Conservation (phyloP, 2,329 filamentous ascomycete species). For the Ascochyta rabiei region DNA sequence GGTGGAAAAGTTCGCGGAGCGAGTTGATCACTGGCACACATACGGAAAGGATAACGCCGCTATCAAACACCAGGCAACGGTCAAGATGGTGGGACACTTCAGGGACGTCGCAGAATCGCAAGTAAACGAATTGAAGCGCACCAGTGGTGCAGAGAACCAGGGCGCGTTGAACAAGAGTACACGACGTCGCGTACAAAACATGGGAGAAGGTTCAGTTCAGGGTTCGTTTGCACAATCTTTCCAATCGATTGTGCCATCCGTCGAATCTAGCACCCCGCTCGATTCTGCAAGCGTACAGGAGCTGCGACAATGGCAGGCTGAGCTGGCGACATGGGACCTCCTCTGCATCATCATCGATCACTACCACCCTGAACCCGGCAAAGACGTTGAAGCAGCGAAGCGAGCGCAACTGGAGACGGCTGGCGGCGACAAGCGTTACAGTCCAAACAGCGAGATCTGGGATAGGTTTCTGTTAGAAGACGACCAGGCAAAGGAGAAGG, state of each 20-base stretch:
- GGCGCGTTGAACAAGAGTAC: constrained; percentile 39
- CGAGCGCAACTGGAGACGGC: constrained; percentile 38
- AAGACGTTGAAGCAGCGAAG: constrained; percentile 41
- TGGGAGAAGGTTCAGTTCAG: constrained; percentile 31
- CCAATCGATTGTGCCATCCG: constrained; percentile 24
- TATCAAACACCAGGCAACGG: constrained; percentile 61
- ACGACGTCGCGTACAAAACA: constrained; percentile 41
- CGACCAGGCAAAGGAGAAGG: constrained; percentile 75
- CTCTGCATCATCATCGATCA: constrained; percentile 76
- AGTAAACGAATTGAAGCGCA: constrained; percentile 53
- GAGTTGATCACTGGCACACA: constrained; percentile 72
- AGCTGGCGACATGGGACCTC: constrained; percentile 90
- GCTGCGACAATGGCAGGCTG: constrained; percentile 73
- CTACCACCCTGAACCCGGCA: constrained; percentile 57
- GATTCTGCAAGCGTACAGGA: constrained; percentile 54
- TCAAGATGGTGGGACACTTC: constrained; percentile 49
- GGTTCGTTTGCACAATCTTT: constrained; percentile 26
- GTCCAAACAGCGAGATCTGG: constrained; percentile 68
- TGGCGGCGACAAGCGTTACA: constrained; percentile 56
- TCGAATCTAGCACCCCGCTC: constrained; percentile 20
- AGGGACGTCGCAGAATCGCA: constrained; percentile 59
- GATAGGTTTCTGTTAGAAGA: constrained; percentile 77
- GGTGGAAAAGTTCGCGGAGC: constrained; percentile 84
- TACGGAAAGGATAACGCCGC: constrained; percentile 34
- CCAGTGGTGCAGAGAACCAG: constrained; percentile 48